Base-by-base conservation (phyloP, 176 grass and related monocot genomes). In the Dactylis glomerata region DNA sequence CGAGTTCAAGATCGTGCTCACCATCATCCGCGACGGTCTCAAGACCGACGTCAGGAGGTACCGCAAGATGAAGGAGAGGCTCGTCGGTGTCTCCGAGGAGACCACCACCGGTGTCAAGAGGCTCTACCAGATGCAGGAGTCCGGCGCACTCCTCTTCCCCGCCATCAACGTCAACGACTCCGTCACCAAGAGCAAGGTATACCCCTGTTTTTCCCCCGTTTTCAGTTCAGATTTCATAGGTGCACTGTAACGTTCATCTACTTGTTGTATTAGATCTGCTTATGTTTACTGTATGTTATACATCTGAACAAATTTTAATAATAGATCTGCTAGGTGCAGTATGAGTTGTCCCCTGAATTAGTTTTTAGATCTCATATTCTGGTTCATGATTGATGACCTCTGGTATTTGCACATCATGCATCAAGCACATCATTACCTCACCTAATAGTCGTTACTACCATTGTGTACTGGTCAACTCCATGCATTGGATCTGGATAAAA, bases 151-250 rank as follows among this genome's bases (percentile, higher is more conserved):
- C 20, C 95, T 97, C 37, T 97, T 97, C 88, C 90, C 95, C 6
- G 95, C 92, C 38, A 97, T 97, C 55, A 97, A 94, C 70, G 95
- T 97, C 61, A 97, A 97, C 32, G 95, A 97, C 73, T 94, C 95
- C 37, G 95, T 94, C 82, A 97, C 95, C 74, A 97, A 97, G 90
- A 96, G 96, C 93, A 51, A 96, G 79, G 96, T 98, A 0, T 47
- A 16, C 45, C 45, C 42, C 12, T 45, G 42, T 14, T 13, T 15
- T 0, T 15, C 1, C 45, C 49, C 49, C 49, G 19, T 51, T 19
- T 50, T 51, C 41, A 42, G 9, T 42, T 42, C 41, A 42, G 41
- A 42, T 42, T 9, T 42, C n/a, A n/a, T n/a, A n/a, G 41, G 10
- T 11, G 41, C 41, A 7, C 41, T 42, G 41, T 2, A 5, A 36